Conservation (phyloP, 23 red algal genomes). For the Gracilariopsis chorda region DNA sequence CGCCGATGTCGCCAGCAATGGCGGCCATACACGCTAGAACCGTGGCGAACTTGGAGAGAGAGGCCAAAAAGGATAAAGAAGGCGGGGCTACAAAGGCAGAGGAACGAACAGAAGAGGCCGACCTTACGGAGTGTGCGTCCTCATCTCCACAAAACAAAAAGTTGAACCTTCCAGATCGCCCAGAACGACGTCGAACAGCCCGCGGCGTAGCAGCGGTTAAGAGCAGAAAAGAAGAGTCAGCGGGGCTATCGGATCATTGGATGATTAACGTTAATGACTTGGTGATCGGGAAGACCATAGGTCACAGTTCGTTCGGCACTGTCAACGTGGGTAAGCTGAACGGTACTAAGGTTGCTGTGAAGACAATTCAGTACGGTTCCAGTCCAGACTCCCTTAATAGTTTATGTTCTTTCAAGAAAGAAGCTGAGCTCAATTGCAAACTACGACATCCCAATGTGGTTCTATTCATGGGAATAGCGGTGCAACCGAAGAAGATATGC, state of each 20-base stretch:
- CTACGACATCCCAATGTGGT: conserved; percentile 92
- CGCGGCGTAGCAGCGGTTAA: neutral
- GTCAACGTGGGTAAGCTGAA: conserved; percentile 74
- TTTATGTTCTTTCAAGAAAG: conserved; percentile 66
- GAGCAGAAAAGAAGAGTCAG: neutral
- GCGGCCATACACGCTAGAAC: conserved; percentile 42
- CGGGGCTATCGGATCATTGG: conserved; percentile 53
- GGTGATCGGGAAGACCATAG: conserved; percentile 66
- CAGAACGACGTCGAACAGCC: neutral
- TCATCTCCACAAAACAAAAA: too few species aligned
- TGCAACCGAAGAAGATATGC: conserved; percentile 46
- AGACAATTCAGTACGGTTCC: conserved; percentile 69
- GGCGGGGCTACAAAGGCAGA: too few species aligned
- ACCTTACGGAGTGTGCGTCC: too few species aligned
- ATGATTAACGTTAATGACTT: conserved; percentile 57
- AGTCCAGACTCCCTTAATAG: neutral
- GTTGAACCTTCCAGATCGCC: neutral
- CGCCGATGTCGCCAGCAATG: conserved; percentile 26
- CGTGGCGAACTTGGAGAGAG: neutral
- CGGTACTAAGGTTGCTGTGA: conserved; percentile 86
- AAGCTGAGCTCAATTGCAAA: conserved; percentile 72
- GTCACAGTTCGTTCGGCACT: conserved; percentile 72
- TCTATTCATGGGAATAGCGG: conserved; percentile 75
- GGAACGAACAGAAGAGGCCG: too few species aligned
- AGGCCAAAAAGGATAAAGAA: too few species aligned